Conservation (phyloP, 164 flowering plant genomes). For the Cinnamomum chago region DNA sequence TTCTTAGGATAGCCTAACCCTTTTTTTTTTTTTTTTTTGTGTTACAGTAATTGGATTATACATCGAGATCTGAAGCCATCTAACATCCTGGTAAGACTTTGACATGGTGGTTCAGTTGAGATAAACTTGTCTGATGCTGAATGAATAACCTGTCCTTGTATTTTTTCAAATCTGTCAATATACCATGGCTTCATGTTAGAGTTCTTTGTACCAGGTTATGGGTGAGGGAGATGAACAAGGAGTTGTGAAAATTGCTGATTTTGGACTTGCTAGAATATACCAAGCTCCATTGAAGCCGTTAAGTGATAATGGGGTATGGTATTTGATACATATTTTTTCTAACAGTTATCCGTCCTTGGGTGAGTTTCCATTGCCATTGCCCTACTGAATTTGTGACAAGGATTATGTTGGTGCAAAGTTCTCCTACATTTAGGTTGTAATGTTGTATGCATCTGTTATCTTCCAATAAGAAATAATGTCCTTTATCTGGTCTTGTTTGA, state of each 20-base stretch:
- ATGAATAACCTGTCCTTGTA: not conserved
- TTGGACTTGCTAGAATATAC: conserved; percentile 97
- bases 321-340: conserved; percentile 1
- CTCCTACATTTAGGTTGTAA: too few relatives aligned
- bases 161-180: not conserved
- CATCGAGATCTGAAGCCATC: conserved; percentile 98
- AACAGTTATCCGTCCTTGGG: not conserved
- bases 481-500: too few relatives aligned
- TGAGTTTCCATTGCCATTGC: too few relatives aligned
- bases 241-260: conserved; percentile 97
- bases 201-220: conserved; percentile 57
- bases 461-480: too few relatives aligned
- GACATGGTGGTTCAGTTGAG: not conserved
- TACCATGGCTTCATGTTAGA: not conserved
- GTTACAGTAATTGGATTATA: conserved; percentile 91
- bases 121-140: not conserved
- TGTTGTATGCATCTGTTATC: too few relatives aligned
- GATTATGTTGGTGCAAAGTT: too few relatives aligned
- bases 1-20: too few relatives aligned
- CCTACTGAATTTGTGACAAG: too few relatives aligned
- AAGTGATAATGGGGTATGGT: conserved; percentile 81
- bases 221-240: conserved; percentile 99
- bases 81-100: conserved; percentile 67
- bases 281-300: conserved; percentile 90
- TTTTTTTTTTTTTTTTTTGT: conserved; percentile 2